Evolutionary conservation across 495 filamentous ascomycete genomes (phyloP).

Genomic region (Annulohypoxylon stygium): DNA sequence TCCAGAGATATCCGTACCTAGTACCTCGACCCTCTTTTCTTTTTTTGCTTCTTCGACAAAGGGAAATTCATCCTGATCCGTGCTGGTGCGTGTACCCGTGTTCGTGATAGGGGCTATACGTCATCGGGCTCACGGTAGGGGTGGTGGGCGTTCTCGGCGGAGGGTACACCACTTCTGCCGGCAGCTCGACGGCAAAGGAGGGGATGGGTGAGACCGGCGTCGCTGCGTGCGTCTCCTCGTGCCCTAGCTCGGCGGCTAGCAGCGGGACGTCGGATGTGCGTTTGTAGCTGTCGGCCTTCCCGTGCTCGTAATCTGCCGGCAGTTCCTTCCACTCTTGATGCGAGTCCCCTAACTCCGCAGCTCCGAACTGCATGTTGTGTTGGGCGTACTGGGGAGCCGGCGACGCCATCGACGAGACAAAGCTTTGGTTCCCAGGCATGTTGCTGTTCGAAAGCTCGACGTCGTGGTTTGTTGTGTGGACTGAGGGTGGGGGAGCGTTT

Average conservation of each 20-base stretch:
- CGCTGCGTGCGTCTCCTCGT: constrained; percentile 11
- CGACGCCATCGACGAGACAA: neutral
- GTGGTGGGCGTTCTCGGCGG: neutral
- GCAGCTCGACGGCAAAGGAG: constrained; percentile 39
- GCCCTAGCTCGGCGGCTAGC: constrained; percentile 34
- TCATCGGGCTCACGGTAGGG: neutral
- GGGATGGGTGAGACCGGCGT: constrained; percentile 5
- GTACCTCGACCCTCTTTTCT: neutral
- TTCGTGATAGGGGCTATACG: neutral
- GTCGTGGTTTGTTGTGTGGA: constrained; percentile 22
- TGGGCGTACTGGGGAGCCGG: constrained; percentile 39
- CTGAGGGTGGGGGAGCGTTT: neutral
- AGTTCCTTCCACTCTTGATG: constrained; percentile 32
- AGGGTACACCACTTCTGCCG: constrained; percentile 18
- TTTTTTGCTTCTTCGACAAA: constrained; percentile 1
- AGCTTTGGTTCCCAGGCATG: constrained; percentile 13
- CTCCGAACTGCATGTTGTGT: constrained; percentile 38
- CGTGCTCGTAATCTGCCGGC: constrained; percentile 29
- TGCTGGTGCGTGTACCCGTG: neutral
- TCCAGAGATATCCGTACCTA: neutral
- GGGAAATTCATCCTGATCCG: neutral
- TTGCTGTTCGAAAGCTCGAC: constrained; percentile 37
- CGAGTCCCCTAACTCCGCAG: constrained; percentile 33
- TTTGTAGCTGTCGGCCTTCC: constrained; percentile 14
- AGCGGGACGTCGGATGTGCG: constrained; percentile 42